Conservation (phyloP, 148 eudicot species). For the Nepenthes mirabilis region DNA sequence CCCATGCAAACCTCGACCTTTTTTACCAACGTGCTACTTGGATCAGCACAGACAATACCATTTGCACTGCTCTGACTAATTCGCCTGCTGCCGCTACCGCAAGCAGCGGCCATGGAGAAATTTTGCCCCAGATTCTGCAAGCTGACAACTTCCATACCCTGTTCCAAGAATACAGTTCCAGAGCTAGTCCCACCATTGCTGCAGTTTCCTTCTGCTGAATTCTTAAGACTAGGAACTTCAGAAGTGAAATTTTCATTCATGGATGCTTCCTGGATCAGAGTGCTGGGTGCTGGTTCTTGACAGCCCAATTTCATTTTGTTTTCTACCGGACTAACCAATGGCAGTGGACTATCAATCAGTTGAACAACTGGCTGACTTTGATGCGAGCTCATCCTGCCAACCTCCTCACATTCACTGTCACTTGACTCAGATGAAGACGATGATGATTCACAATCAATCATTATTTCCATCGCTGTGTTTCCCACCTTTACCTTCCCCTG, state of each 20-base stretch:
- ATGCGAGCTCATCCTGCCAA: constrained; percentile 35
- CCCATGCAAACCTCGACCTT: constrained; percentile 91
- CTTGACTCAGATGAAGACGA: constrained; percentile 76
- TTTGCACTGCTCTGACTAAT: background rate
- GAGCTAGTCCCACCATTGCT: background rate
- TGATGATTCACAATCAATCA: constrained; percentile 23
- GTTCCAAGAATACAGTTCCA: background rate
- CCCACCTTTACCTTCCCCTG: constrained; percentile 29
- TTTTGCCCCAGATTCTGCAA: background rate
- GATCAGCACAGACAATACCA: too few species aligned
- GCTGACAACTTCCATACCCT: constrained; percentile 7
- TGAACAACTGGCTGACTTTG: constrained; percentile 9
- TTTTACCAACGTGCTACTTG: constrained; percentile 4
- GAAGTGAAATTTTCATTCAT: background rate
- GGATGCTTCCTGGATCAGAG: background rate
- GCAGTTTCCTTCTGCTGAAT: background rate
- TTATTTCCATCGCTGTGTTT: constrained; percentile 9
- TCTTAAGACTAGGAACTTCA: background rate
- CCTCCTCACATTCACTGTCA: constrained; percentile 53
- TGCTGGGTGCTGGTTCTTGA: background rate
- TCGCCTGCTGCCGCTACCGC: background rate
- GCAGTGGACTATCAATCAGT: background rate
- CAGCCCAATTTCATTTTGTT: constrained; percentile 1
- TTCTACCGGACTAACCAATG: background rate
- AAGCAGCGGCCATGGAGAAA: background rate